Evolutionary conservation across 1,284 basidiomycete genomes (phyloP), one percentile per base, ranked within the genome.

Genomic region (Cutaneotrichosporon sp.): DNA sequence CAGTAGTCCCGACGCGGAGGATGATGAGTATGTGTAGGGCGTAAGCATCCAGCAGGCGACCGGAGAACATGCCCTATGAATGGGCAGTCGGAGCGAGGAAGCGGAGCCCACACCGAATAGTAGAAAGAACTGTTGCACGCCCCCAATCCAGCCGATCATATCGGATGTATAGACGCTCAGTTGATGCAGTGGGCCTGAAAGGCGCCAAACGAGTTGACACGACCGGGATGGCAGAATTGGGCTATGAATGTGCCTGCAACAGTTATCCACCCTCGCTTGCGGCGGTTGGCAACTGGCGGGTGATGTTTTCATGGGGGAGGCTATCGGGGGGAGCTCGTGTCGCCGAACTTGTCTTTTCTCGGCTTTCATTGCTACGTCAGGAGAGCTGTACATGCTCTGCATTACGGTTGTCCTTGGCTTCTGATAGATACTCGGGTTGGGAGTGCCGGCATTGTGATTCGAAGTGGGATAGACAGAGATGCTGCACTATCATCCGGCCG

Each of bases 21-120:
- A 31, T 31, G 10, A 31, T 10, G 10, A 31, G 29, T 14, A 14
- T 83, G 17, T 80, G 60, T 6, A 38, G 4, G 10, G 6, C 17
- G 12, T 38, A 31, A 10, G 29, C 29, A 14, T 31, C 29, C 2
- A 31, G 29, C 29, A 38, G 35, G 17, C 20, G 6, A 3, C 35
- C 34, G 2, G 16, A 35, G 8, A 35, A 38, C 20, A 20, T n/a
- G 3, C 9, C 17, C 9, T n/a, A n/a, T n/a, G n/a, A n/a, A n/a
- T n/a, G n/a, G n/a, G n/a, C n/a, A n/a, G n/a, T n/a, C n/a, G n/a
- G n/a, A n/a, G n/a, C n/a, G n/a, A n/a, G n/a, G n/a, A n/a, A n/a
- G n/a, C n/a, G n/a, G 29, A 5, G 19, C 45, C 17, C 16, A 46
- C 45, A 16, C 49, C 49, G 43, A 51, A 51, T 34, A 51, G 37